phyloP scores from a whole-genome alignment of 768 basidiomycete genomes.

The Rossbeevera mucosa region DNA sequence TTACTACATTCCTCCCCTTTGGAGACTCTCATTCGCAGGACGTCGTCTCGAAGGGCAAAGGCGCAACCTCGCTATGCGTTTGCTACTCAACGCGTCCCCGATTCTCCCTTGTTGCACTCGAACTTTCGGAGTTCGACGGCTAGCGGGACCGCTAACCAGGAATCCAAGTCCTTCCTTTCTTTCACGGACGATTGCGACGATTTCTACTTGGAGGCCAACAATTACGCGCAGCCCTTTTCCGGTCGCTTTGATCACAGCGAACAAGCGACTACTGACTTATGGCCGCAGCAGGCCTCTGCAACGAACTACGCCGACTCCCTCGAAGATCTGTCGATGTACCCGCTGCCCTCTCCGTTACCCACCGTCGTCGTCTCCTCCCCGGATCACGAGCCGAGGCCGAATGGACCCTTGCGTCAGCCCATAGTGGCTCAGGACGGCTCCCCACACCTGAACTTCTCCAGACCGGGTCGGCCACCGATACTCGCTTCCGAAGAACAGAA shows the following conservation, averaged over 20 bases:
- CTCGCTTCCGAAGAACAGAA: conserved; percentile 37
- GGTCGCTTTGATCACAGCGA: background rate
- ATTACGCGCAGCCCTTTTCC: conserved; percentile 22
- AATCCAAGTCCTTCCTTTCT: conserved; percentile 26
- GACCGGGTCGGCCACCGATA: conserved; percentile 50
- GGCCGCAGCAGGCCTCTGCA: conserved; percentile 12
- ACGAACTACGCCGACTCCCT: conserved; percentile 3
- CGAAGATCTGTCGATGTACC: conserved; percentile 13
- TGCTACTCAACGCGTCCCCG: conserved; percentile 23
- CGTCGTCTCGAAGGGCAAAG: conserved; percentile 37
- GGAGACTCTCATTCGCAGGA: conserved; percentile 49
- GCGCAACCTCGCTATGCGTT: conserved; percentile 4
- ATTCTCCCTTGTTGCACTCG: conserved; percentile 48
- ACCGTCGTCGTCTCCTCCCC: conserved; percentile 54
- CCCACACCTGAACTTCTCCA: conserved; percentile 56
- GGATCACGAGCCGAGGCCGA: conserved; percentile 17
- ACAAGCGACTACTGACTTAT: conserved; percentile 9
- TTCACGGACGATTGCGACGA: conserved; percentile 29
- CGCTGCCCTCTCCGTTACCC: conserved; percentile 35
- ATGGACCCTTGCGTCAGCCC: conserved; percentile 34
- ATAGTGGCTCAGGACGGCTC: conserved; percentile 30
- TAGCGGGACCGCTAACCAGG: conserved; percentile 24
- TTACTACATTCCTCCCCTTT: conserved; percentile 52
- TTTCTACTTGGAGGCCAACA: conserved; percentile 40
- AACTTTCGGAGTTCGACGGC: conserved; percentile 41